Conservation (phyloP, 805 yeast species). For the Candida patagonica region DNA sequence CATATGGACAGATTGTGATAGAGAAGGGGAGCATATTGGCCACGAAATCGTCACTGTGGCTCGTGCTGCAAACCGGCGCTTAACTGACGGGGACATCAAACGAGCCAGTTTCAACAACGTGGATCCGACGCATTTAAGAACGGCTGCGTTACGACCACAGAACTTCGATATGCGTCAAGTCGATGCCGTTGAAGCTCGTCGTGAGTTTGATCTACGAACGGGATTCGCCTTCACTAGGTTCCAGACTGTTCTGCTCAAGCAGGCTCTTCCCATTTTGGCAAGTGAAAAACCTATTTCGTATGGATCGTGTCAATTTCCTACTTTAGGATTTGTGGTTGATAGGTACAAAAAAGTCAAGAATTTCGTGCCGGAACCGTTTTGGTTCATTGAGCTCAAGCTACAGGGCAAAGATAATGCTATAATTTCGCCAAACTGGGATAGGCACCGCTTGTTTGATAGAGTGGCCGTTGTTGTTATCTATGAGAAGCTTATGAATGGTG, state of each 20-base stretch:
- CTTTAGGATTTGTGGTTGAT: conserved; percentile 93
- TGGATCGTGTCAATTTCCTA: conserved; percentile 95
- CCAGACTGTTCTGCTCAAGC: conserved; percentile 40
- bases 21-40: conserved; percentile 94
- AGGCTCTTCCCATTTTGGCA: conserved; percentile 24
- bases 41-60: conserved; percentile 74
- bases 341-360: conserved; percentile 64
- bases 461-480: conserved; percentile 53
- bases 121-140: conserved; percentile 59
- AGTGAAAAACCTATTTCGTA: conserved; percentile 49
- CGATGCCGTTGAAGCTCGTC: conserved; percentile 76
- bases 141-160: conserved; percentile 66
- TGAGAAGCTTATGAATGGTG: conserved; percentile 48
- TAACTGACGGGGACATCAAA: conserved; percentile 43
- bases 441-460: conserved; percentile 66
- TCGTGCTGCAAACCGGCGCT: conserved; percentile 34
- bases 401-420: conserved; percentile 10
- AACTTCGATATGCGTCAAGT: conserved; percentile 58
- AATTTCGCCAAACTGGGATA: conserved; percentile 57
- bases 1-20: conserved; percentile 98
- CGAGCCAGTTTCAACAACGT: conserved; percentile 84
- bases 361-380: conserved; percentile 71
- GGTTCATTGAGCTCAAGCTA: conserved; percentile 56
- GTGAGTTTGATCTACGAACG: conserved; percentile 79
- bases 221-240: conserved; percentile 86